Evolutionary conservation across 495 filamentous ascomycete genomes (phyloP), one percentile per base, ranked within the genome.

Genomic region (Tetracladium setigerum): DNA sequence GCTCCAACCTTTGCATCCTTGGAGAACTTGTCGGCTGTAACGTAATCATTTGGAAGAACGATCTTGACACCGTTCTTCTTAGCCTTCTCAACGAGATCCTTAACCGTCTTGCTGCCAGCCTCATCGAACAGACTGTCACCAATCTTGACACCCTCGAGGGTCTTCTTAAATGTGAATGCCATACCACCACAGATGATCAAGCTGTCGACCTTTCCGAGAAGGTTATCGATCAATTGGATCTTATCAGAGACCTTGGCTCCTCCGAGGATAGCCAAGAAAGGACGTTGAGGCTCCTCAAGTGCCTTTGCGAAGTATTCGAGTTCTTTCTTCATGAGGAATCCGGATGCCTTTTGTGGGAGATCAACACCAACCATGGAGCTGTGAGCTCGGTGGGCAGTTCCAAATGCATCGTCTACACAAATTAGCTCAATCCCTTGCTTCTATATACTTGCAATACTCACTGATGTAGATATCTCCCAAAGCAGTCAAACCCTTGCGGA

Each of bases 151-250:
- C 75, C 72, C 69, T 96, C 81, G 33, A 97, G 76, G 33, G 89
- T 91, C 79, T 98, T 98, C 83, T 97, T 97, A 81, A 99, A 97
- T 51, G 92, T 99, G 79, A 96, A 99, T 24, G 92, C 89, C 92
- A 99, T 99, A 54, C 84, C 92, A 54, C 92, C 92, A 62, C 90
- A 95, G 73, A 99, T 87, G 67, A 97, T 84, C 54, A 99, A 79
- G 66, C 81, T 90, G 76, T 99, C 77, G 57, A 99, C 87, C 77
- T 99, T 99, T 63, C 86, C 82, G 39, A 99, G 82, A 41, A 99
- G 76, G 76, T 97, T 99, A 71, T 99, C 90, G 62, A 99, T 97
- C 49, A 99, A 79, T 76, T 95, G 86, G 71, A 99, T 97, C 81
- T 99, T 99, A 74, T 99, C 92, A 30, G 88, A 92, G 37, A 99